phyloP scores from a whole-genome alignment of 2,329 filamentous ascomycete species.

The Claviceps maximensis region DNA sequence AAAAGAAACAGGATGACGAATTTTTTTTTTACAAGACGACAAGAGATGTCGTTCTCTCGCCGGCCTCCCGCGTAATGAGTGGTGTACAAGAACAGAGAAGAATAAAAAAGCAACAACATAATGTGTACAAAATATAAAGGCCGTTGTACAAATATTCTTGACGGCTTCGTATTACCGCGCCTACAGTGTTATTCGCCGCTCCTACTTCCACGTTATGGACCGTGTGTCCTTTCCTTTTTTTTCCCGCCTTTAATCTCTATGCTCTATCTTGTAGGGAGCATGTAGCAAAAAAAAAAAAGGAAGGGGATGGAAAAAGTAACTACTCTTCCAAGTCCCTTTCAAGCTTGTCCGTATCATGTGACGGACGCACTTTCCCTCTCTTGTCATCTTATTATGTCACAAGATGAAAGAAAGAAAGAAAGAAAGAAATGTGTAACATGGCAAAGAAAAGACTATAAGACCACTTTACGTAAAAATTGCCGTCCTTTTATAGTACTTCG shows the following conservation, averaged over 20 bases:
- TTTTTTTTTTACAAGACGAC: no score
- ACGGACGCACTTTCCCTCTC: not conserved
- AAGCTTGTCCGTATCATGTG: not conserved
- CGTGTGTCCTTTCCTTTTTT: not conserved
- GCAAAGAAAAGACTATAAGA: not conserved
- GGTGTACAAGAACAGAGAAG: not conserved
- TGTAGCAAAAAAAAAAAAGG: not conserved
- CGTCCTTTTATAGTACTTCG: constrained; percentile 60
- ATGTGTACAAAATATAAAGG: no score
- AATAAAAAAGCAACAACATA: not conserved
- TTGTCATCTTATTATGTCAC: not conserved
- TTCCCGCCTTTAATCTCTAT: not conserved
- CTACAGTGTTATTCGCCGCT: no score
- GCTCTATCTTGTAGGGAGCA: not conserved
- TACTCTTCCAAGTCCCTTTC: no score
- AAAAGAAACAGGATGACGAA: no score
- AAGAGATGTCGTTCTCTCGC: no score
- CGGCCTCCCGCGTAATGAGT: not conserved
- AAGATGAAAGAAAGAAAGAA: not conserved
- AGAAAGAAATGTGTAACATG: no score
- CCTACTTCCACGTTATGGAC: no score
- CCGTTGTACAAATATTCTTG: not conserved
- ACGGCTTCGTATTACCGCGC: not conserved
- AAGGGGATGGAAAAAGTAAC: not conserved
- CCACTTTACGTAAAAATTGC: not conserved